Evolutionary conservation across 2,329 filamentous ascomycete genomes (phyloP).

Genomic region (Eutypella sp.): DNA sequence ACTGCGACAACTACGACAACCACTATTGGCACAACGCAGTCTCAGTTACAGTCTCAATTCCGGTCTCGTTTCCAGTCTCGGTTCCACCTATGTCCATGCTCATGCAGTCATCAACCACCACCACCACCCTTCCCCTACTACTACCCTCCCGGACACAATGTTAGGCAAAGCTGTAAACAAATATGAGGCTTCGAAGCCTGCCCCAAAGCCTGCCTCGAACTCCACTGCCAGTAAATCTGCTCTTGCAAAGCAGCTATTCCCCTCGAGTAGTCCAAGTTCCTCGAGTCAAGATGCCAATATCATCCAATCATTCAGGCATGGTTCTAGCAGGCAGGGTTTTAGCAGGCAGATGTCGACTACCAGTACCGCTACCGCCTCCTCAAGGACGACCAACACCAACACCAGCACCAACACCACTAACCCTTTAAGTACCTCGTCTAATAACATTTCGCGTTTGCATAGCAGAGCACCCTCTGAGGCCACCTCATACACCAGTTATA

Average conservation of each 20-base stretch:
- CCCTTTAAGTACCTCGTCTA: conserved; percentile 29
- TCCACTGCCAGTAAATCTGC: conserved; percentile 21
- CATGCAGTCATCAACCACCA: conserved; percentile 6
- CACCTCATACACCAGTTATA: conserved; percentile 6
- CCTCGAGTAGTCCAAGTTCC: conserved; percentile 52
- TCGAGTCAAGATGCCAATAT: conserved; percentile 43
- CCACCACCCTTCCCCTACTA: neutral
- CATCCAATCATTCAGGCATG: conserved; percentile 45
- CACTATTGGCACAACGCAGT: no score
- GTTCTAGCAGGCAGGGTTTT: conserved; percentile 30
- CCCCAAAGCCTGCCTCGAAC: no score
- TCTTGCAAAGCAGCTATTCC: conserved; percentile 49
- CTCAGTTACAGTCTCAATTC: no score
- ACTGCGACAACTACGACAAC: no score
- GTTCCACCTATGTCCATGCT: conserved; percentile 7
- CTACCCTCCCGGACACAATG: conserved; percentile 17
- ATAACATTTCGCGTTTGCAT: conserved; percentile 25
- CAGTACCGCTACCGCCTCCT: conserved; percentile 32
- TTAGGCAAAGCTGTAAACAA: conserved; percentile 24
- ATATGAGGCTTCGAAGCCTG: conserved; percentile 32
- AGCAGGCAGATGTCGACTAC: no score
- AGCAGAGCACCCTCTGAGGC: conserved; percentile 9
- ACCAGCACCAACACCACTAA: no score
- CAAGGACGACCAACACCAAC: conserved; percentile 29
- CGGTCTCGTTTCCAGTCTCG: no score